Evolutionary conservation across 2,329 filamentous ascomycete species (phyloP), one percentile per base, ranked within the genome.

Genomic region (Sporothrix pseudoabietina): DNA sequence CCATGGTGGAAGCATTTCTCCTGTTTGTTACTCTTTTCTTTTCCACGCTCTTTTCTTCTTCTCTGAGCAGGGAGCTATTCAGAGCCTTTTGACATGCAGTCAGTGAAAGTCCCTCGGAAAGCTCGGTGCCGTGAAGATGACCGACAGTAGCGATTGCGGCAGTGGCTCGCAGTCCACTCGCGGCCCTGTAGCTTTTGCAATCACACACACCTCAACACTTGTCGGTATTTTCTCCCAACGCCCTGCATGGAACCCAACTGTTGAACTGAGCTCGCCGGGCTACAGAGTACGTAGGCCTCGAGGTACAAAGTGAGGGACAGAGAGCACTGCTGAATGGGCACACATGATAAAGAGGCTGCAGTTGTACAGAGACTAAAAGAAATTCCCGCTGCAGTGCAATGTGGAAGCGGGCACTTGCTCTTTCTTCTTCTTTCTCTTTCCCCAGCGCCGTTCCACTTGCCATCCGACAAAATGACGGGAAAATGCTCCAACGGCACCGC

Each of bases 381-480:
- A 61, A 61, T 41, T 52, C 32, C 70, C 57, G 44, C 70, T 71
- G 70, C 70, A 22, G 57, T 71, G 57, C 69, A 52, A 71, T 61
- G 55, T 44, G 39, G 32, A 26, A 32, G 30, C 6, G 39, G 55
- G 55, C 30, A 8, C 26, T 19, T 22, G 16, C 39, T 10, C 16
- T 61, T 35, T 10, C n/a, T 32, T 30, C n/a, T 22, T 52, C 32
- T 52, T 61, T 49, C 19, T 44, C 44, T 49, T 16, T 39, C 19
- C 9, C 49, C 19, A 16, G 10, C 41, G 1, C 12, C 30, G 41
- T 52, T 41, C 35, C n/a, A 26, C 26, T 35, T 57, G 44, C 41
- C 44, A 41, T 66, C 61, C 22, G 61, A 66, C 61, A 66, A 47
- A 41, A 65, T 3, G 32, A 57, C 22, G 35, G 35, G 32, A 65